A percentile compares a stretch with the other conserved stretches of the same genome.
These are phyloP conservation scores for Leccinum subrobustum DNA, from an alignment of 1,284 basidiomycete species.

Conservation along the genomic window DNA sequence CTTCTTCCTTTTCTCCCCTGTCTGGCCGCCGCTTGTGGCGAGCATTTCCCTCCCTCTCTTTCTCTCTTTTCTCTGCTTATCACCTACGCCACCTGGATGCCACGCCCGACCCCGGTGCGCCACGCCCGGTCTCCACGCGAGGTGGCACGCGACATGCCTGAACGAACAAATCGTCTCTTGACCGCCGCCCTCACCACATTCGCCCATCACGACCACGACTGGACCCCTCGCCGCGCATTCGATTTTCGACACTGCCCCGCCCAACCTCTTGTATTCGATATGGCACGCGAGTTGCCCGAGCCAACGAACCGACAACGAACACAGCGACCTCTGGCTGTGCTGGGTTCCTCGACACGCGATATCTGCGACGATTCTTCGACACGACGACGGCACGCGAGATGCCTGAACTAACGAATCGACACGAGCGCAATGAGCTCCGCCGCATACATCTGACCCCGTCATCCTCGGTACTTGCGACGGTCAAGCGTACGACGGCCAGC, in stretches of 20 bases:
- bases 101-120: neutral
- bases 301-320: neutral
- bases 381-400: neutral
- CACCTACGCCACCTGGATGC: neutral
- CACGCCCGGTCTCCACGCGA: neutral
- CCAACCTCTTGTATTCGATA: neutral
- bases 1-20: neutral
- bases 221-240: neutral
- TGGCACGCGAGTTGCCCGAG: conserved; percentile 10
- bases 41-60: neutral
- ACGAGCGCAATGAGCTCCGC: neutral
- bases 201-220: neutral
- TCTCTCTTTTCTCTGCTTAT: neutral
- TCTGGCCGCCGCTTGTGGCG: neutral
- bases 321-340: neutral
- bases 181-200: neutral
- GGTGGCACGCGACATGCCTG: conserved; percentile 13
- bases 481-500: neutral
- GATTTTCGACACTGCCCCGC: neutral
- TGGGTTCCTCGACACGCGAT: neutral
- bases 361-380: neutral
- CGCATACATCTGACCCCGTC: too few species aligned
- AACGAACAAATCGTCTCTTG: neutral
- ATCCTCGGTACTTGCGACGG: too few species aligned
- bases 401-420: neutral